Evolutionary conservation across 2,329 filamentous ascomycete genomes (phyloP).

Genomic region (Pseudopyricularia cyperi): DNA sequence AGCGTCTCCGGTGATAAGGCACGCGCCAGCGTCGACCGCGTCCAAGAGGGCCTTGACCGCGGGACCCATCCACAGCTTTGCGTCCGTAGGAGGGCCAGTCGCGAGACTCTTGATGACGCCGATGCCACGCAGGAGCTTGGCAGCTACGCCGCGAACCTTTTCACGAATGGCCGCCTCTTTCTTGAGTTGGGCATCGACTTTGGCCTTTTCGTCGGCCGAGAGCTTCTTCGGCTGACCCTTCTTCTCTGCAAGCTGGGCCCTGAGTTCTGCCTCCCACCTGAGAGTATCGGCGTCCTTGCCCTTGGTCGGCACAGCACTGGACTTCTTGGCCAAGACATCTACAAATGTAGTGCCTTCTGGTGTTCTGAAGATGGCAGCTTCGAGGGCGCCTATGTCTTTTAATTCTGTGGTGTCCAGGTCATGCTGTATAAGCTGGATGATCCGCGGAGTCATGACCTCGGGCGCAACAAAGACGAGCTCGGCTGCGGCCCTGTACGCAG

Average conservation of each 20-base stretch:
- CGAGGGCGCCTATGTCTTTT: slow-evolving; percentile 63
- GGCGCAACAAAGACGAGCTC: slow-evolving; percentile 92
- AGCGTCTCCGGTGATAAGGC: slow-evolving; percentile 66
- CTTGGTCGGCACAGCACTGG: slow-evolving; percentile 61
- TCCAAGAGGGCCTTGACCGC: slow-evolving; percentile 63
- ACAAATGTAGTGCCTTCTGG: slow-evolving; percentile 80
- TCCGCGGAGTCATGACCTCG: slow-evolving; percentile 59
- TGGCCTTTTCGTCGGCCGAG: slow-evolving; percentile 74
- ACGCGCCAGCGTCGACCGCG: slow-evolving; percentile 67
- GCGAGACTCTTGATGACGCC: slow-evolving; percentile 76
- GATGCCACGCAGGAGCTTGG: slow-evolving; percentile 66
- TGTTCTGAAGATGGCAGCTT: slow-evolving; percentile 86
- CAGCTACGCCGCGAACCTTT: slow-evolving; percentile 56
- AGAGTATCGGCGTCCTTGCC: slow-evolving; percentile 93
- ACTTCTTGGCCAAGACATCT: slow-evolving; percentile 79
- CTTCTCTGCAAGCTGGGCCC: slow-evolving; percentile 79
- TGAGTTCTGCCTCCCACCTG: slow-evolving; percentile 93
- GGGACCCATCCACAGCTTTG: slow-evolving; percentile 74
- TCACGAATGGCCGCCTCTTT: slow-evolving; percentile 74
- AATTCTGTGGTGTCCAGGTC: slow-evolving; percentile 64
- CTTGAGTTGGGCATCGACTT: slow-evolving; percentile 78
- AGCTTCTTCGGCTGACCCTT: slow-evolving; percentile 87
- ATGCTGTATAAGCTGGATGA: slow-evolving; percentile 59
- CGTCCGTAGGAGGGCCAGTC: slow-evolving; percentile 78
- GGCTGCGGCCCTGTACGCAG: slow-evolving; percentile 73